Conservation (phyloP, 2,329 filamentous ascomycete species). For the Penicillium sp. region DNA sequence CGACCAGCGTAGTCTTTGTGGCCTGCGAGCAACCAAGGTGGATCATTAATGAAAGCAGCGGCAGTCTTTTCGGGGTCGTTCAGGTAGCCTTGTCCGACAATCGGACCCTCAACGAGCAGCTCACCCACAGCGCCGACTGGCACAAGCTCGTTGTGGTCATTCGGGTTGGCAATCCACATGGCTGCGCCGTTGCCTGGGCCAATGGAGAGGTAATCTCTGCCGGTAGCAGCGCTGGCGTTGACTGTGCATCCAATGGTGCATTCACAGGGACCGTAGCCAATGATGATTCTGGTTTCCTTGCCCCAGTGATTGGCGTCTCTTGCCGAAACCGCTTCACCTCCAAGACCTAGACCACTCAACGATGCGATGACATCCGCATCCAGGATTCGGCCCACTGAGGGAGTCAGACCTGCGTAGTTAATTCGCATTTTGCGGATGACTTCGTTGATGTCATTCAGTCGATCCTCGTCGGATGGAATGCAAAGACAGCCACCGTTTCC, state of each 20-base stretch:
- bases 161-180: constrained; percentile 43
- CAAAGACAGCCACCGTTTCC: constrained; percentile 59
- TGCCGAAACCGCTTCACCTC: constrained; percentile 45
- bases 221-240: constrained; percentile 35
- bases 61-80: constrained; percentile 39
- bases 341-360: constrained; percentile 42
- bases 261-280: constrained; percentile 46
- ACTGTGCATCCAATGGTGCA: constrained; percentile 43
- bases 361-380: constrained; percentile 42
- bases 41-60: constrained; percentile 37
- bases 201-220: constrained; percentile 39
- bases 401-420: constrained; percentile 59
- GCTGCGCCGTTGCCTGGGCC: constrained; percentile 36
- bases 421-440: constrained; percentile 52
- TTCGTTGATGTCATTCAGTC: constrained; percentile 49
- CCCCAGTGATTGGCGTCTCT: constrained; percentile 44
- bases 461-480: constrained; percentile 52
- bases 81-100: constrained; percentile 48
- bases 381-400: constrained; percentile 54
- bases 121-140: constrained; percentile 49
- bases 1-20: constrained; percentile 26
- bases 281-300: constrained; percentile 43
- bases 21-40: constrained; percentile 35
- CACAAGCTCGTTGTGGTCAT: constrained; percentile 36
- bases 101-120: constrained; percentile 48